Percentiles rank a stretch among this genome's conserved stretches.
These are phyloP conservation scores for Paulownia fortunei DNA, from an alignment of 257 asterid species.

Conservation along the genomic window DNA sequence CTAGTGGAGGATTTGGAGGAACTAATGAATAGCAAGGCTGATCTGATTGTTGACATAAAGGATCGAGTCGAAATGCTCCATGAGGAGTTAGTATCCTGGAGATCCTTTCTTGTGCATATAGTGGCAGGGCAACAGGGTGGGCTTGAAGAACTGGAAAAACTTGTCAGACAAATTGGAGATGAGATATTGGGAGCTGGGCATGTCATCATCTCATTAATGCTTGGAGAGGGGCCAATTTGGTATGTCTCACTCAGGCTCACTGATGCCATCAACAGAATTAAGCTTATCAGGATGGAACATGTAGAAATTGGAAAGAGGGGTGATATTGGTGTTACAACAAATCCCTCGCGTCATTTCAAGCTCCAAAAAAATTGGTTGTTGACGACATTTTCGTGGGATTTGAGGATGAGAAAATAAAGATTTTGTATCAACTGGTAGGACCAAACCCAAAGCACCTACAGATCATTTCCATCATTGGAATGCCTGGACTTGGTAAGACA, in stretches of 20 bases:
- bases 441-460: too few relatives aligned
- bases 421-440: background rate
- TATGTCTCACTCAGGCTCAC: constrained; percentile 2
- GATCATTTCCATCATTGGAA: too few relatives aligned
- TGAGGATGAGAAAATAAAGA: background rate
- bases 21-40: constrained; percentile 4
- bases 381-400: constrained; percentile 34
- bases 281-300: background rate
- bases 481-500: too few relatives aligned
- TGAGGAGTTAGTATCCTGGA: background rate
- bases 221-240: constrained; percentile 9
- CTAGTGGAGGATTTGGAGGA: constrained; percentile 30
- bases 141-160: too few relatives aligned
- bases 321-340: too few relatives aligned
- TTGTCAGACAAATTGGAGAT: background rate
- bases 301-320: background rate
- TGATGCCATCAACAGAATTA: background rate
- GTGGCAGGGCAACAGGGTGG: too few relatives aligned
- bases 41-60: constrained; percentile 1
- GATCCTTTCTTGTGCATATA: constrained; percentile 1
- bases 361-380: too few relatives aligned
- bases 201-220: constrained; percentile 1
- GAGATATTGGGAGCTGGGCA: constrained; percentile 35
- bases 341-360: too few relatives aligned
- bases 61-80: too few relatives aligned